A percentile compares a stretch with the other conserved stretches of the same genome.
Evolutionary conservation across 257 asterid species (phyloP).

Genomic region (Salvia hispanica): DNA sequence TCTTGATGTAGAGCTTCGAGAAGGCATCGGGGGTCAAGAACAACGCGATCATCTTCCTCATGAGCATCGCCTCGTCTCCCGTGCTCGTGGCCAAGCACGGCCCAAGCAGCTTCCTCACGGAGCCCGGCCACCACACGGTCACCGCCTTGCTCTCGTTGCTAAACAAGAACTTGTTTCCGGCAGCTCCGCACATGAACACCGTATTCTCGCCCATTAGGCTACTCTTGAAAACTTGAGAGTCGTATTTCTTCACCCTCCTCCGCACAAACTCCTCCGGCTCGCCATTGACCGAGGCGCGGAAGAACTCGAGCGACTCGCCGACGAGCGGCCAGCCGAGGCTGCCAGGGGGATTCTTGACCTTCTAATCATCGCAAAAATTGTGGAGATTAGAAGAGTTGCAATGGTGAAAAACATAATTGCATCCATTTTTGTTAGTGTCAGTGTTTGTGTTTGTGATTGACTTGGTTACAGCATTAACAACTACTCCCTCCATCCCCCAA

Average conservation of each 20-base stretch:
- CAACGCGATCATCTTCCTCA: constrained; percentile 58
- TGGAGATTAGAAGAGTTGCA: too few species aligned
- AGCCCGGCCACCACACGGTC: constrained; percentile 69
- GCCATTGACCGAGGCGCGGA: constrained; percentile 46
- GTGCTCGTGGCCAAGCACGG: constrained; percentile 46
- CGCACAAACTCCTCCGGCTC: constrained; percentile 44
- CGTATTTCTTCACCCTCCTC: constrained; percentile 42
- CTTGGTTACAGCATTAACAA: too few species aligned
- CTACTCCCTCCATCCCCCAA: too few species aligned
- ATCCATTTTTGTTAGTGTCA: too few species aligned
- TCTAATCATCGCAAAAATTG: not conserved
- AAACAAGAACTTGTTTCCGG: constrained; percentile 63
- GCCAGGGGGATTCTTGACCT: constrained; percentile 48
- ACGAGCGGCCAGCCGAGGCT: constrained; percentile 59
- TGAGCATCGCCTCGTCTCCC: constrained; percentile 61
- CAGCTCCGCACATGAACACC: constrained; percentile 48
- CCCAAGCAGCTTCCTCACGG: constrained; percentile 53
- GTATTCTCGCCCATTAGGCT: constrained; percentile 50
- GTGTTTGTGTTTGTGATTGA: too few species aligned
- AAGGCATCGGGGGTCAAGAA: constrained; percentile 67
- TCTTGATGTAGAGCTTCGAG: constrained; percentile 52
- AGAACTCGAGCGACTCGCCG: constrained; percentile 51
- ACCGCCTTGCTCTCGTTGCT: constrained; percentile 67
- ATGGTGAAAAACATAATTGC: too few species aligned
- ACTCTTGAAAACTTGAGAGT: constrained; percentile 47